These are phyloP conservation scores for Hypomontagnella submonticulosa DNA, from an alignment of 495 filamentous ascomycete species.

Conservation along the genomic window DNA sequence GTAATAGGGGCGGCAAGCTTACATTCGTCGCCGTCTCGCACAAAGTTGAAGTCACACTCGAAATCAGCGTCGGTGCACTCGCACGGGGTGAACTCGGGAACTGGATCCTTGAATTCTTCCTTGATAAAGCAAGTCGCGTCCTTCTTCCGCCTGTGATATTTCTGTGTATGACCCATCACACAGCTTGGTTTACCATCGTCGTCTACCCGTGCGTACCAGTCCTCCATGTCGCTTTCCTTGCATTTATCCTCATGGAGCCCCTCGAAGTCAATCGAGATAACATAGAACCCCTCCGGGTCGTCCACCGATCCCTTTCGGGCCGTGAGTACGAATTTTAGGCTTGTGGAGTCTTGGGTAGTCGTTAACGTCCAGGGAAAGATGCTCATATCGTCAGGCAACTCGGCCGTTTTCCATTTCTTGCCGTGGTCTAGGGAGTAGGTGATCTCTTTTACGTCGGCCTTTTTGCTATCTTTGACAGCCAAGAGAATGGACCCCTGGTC, in stretches of 20 bases:
- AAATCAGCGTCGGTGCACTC: slow-evolving; percentile 85
- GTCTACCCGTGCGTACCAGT: slow-evolving; percentile 85
- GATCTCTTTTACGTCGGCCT: slow-evolving; percentile 64
- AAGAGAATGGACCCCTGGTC: slow-evolving; percentile 89
- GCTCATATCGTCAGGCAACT: slow-evolving; percentile 69
- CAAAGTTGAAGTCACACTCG: slow-evolving; percentile 94
- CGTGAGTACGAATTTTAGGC: slow-evolving; percentile 85
- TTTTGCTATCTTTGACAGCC: slow-evolving; percentile 78
- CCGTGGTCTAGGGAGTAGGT: slow-evolving; percentile 90
- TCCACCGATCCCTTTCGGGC: slow-evolving; percentile 56
- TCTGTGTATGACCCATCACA: slow-evolving; percentile 94
- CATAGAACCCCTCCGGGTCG: slow-evolving; percentile 58
- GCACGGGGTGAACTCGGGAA: slow-evolving; percentile 73
- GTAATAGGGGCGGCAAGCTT: slow-evolving; percentile 60
- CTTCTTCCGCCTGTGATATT: slow-evolving; percentile 80
- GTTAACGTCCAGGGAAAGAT: slow-evolving; percentile 76
- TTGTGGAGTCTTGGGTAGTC: slow-evolving; percentile 89
- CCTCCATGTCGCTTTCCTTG: slow-evolving; percentile 81
- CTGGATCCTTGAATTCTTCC: slow-evolving; percentile 80
- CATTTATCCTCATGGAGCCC: slow-evolving; percentile 85
- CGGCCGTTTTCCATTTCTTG: slow-evolving; percentile 74
- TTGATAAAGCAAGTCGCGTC: slow-evolving; percentile 90
- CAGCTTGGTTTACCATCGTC: slow-evolving; percentile 83
- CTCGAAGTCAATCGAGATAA: slow-evolving; percentile 84
- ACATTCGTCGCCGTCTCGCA: slow-evolving; percentile 70